Conservation (phyloP, 805 yeast species). For the Sugiyamaella chiloensis region DNA sequence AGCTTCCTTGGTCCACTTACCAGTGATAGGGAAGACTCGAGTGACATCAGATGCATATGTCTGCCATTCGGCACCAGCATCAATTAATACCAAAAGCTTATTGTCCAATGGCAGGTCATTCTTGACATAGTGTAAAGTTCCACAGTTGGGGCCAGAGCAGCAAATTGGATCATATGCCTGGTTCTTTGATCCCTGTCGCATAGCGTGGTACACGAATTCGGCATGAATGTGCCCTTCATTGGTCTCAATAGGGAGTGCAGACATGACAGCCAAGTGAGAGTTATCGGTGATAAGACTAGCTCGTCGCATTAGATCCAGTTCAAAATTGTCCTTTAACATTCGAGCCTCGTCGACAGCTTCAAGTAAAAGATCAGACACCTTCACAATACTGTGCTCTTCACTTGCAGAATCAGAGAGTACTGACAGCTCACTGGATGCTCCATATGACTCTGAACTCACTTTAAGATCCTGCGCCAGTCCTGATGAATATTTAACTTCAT, state of each 20-base stretch:
- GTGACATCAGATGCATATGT: conserved; percentile 93
- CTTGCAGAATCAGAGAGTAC: conserved; percentile 28
- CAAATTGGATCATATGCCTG: conserved; percentile 95
- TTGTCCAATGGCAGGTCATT: conserved; percentile 64
- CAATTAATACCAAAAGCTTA: conserved; percentile 71
- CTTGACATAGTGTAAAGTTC: conserved; percentile 84
- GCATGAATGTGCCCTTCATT: conserved; percentile 94
- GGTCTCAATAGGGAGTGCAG: conserved; percentile 79
- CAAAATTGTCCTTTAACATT: conserved; percentile 78
- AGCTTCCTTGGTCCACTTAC: conserved; percentile 87
- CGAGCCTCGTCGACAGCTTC: conserved; percentile 86
- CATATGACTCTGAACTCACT: conserved; percentile 3
- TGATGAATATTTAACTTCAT: conserved; percentile 64
- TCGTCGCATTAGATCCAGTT: conserved; percentile 67
- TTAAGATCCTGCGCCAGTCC: conserved; percentile 41
- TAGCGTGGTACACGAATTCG: conserved; percentile 88
- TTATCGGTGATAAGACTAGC: conserved; percentile 86
- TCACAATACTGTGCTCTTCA: conserved; percentile 19
- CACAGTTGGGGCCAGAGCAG: conserved; percentile 88
- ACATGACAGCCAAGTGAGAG: conserved; percentile 88
- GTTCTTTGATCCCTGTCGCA: conserved; percentile 87
- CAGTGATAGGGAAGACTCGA: conserved; percentile 87
- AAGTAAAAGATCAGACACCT: conserved; percentile 26
- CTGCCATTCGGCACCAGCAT: conserved; percentile 97
- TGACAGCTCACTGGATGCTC: no score